Evolutionary conservation across 495 filamentous ascomycete genomes (phyloP), one percentile per base, ranked within the genome.

Genomic region (Halenospora varia): DNA sequence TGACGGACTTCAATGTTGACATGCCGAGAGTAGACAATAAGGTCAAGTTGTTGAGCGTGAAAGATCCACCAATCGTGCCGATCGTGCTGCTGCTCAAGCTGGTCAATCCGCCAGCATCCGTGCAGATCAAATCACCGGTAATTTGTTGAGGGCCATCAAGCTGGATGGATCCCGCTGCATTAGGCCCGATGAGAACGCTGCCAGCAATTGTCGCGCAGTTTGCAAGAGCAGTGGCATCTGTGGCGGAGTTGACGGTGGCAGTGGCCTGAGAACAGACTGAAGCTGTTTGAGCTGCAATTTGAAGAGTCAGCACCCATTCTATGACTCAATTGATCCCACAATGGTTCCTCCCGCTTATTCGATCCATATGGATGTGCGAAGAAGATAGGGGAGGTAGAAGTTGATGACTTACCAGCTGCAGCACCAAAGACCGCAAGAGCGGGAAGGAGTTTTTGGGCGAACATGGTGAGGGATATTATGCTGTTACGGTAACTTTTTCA

Each of bases 361-460:
- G 40, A 52, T 9, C 25, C 9, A 8, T n/a, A n/a, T n/a, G n/a
- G 6, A 35, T 35, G 29, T 46, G 19, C 13, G 15, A 46, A 20
- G 8, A n/a, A 46, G 42, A 46, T 20, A 8, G 48, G 18, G 22
- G 17, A 25, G 39, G 40, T 48, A 26, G 51, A 39, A 18, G 42
- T 29, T 20, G 35, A 39, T 2, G 24, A 76, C 86, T 75, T 73
- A 89, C 90, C 92, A 61, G 85, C 72, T 51, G 76, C 86, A 51
- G 79, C 69, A 65, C 85, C 77, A 67, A 77, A 75, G 61, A 85
- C 76, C 61, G 87, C 90, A 72, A 92, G 73, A 44, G 82, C 81
- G 69, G 89, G 87, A 65, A 95, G 78, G 59, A 91, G 79, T 68
- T 85, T 83, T 74, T 81, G 75, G 76, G 85, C 78, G 70, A 85